These are phyloP conservation scores for Cladosporium sp. DNA, from an alignment of 2,329 filamentous ascomycete genomes.

Conservation along the genomic window DNA sequence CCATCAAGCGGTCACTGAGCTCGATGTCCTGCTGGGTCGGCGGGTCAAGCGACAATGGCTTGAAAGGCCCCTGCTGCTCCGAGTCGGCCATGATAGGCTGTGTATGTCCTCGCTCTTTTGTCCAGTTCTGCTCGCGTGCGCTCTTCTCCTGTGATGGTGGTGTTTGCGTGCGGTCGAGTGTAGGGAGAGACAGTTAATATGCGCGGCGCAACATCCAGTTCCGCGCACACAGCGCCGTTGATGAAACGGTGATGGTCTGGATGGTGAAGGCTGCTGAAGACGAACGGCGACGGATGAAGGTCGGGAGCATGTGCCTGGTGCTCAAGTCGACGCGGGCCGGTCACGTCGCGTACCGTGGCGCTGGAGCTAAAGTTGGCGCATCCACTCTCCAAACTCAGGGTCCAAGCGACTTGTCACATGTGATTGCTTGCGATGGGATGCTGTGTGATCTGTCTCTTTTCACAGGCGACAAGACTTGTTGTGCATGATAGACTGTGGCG, in stretches of 20 bases:
- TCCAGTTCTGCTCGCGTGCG: not conserved
- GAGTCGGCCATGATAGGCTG: slow-evolving; percentile 20
- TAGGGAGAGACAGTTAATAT: not conserved
- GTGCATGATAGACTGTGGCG: no score
- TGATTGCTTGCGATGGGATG: not conserved
- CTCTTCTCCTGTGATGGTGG: not conserved
- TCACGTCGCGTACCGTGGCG: slow-evolving; percentile 11
- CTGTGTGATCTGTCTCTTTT: not conserved
- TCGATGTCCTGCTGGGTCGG: slow-evolving; percentile 77
- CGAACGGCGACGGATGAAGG: slow-evolving; percentile 15
- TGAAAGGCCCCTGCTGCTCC: slow-evolving; percentile 69
- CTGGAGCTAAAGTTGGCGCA: not conserved
- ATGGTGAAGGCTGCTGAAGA: slow-evolving; percentile 12
- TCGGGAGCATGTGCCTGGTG: slow-evolving; percentile 12
- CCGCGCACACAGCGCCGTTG: slow-evolving; percentile 12
- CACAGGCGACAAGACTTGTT: not conserved
- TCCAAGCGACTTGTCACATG: slow-evolving; percentile 10
- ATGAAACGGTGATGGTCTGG: slow-evolving; percentile 5
- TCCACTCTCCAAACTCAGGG: slow-evolving; percentile 7
- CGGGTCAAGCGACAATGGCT: slow-evolving; percentile 74
- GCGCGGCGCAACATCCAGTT: slow-evolving; percentile 3
- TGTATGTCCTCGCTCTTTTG: slow-evolving; percentile 13
- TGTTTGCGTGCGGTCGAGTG: not conserved
- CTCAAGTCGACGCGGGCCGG: not conserved
- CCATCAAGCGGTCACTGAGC: slow-evolving; percentile 75